A percentile compares a stretch with the other conserved stretches of the same genome.
Conservation (phyloP, 352 stramenopile genomes). For the Lagenidium giganteum region DNA sequence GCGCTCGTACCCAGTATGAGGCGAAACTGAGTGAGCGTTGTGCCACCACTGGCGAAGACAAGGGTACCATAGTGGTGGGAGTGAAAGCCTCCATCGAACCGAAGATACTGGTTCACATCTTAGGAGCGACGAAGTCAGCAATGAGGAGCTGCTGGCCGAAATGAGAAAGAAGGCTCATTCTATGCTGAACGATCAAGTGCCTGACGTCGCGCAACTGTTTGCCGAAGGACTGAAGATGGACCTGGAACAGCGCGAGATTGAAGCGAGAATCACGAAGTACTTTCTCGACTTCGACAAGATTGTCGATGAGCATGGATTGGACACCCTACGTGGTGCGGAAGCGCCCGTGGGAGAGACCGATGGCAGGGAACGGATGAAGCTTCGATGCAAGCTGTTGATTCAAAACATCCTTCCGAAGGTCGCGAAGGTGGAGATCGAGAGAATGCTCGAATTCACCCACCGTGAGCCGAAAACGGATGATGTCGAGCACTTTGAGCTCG, state of each 20-base stretch:
- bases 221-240: slow-evolving; percentile 10
- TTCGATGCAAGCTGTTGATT: slow-evolving; percentile 13
- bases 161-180: slow-evolving; percentile 7
- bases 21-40: background rate
- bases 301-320: slow-evolving; percentile 10
- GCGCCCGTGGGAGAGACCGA: background rate
- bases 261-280: slow-evolving; percentile 9
- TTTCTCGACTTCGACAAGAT: slow-evolving; percentile 14
- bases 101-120: slow-evolving; percentile 5
- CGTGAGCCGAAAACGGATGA: slow-evolving; percentile 8
- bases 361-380: slow-evolving; percentile 11
- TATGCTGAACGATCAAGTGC: slow-evolving; percentile 3
- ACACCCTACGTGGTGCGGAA: background rate
- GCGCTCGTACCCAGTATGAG: slow-evolving; percentile 2
- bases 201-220: background rate
- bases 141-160: slow-evolving; percentile 4
- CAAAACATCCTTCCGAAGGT: slow-evolving; percentile 7
- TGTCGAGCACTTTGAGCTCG: slow-evolving; percentile 6
- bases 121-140: slow-evolving; percentile 5
- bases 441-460: slow-evolving; percentile 7
- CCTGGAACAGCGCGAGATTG: slow-evolving; percentile 11
- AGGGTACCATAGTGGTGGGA: no score
- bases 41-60: background rate
- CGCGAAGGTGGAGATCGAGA: slow-evolving; percentile 6
- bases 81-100: background rate